Conservation (phyloP, 139 green algal genomes). For the Nannochloris sp. region DNA sequence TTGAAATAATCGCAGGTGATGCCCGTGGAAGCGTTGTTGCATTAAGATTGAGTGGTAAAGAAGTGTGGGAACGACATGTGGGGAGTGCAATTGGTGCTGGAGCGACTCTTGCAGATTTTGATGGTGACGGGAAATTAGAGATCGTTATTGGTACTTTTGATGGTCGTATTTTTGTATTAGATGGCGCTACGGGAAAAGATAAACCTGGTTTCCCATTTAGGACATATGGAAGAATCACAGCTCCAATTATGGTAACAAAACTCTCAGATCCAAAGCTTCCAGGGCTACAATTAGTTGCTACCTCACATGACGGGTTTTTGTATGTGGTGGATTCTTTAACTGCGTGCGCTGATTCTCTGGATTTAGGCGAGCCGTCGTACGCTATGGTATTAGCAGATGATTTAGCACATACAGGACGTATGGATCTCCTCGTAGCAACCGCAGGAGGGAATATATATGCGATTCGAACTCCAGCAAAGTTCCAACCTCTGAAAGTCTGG, state of each 20-base stretch:
- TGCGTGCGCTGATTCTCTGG: conserved; percentile 74
- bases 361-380: conserved; percentile 89
- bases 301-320: conserved; percentile 66
- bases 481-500: conserved; percentile 77
- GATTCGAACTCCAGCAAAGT: conserved; percentile 61
- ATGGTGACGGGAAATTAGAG: conserved; percentile 79
- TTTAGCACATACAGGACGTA: conserved; percentile 55
- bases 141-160: conserved; percentile 60
- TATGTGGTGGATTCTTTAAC: conserved; percentile 1
- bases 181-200: conserved; percentile 48
- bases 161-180: conserved; percentile 74
- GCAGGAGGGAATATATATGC: conserved; percentile 85
- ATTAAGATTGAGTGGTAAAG: conserved; percentile 58
- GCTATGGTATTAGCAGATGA: conserved; percentile 88
- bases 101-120: conserved; percentile 62
- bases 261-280: background rate
- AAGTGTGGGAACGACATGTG: conserved; percentile 92
- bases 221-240: conserved; percentile 28
- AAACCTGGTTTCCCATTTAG: conserved; percentile 74
- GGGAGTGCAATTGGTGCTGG: conserved; percentile 3
- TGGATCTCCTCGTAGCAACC: conserved; percentile 87
- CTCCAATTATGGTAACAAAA: conserved; percentile 52
- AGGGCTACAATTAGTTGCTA: conserved; percentile 70
- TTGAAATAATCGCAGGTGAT: conserved; percentile 87
- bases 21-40: conserved; percentile 78